Percentiles rank a stretch among this genome's conserved stretches.
phyloP scores from a whole-genome alignment of 192 early-diverging fungal genomes.

The Coemansia sp. region DNA sequence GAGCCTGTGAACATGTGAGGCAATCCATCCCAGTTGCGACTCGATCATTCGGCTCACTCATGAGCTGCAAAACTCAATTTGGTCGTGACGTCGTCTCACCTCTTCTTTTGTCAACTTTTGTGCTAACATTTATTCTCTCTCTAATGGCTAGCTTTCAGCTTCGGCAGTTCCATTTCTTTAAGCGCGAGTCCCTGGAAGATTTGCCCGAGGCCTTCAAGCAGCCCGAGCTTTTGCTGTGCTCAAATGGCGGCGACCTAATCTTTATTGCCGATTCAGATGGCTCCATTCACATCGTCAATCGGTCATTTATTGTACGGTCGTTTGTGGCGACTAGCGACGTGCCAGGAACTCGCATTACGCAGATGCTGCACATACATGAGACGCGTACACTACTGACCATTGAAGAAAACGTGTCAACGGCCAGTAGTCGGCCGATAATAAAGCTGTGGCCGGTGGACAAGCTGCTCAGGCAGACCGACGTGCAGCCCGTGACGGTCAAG shows the following conservation, averaged over 20 bases:
- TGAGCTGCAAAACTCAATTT: neutral
- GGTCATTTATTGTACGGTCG: constrained; percentile 64
- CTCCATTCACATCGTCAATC: constrained; percentile 69
- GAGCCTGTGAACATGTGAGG: constrained; percentile 6
- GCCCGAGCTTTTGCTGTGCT: constrained; percentile 52
- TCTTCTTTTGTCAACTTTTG: neutral
- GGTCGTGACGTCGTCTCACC: neutral
- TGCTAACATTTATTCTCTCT: neutral
- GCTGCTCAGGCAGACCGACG: constrained; percentile 42
- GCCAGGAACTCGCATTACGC: constrained; percentile 72
- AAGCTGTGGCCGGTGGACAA: constrained; percentile 55
- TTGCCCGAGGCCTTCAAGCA: constrained; percentile 44
- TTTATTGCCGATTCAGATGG: constrained; percentile 53
- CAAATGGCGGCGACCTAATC: constrained; percentile 50
- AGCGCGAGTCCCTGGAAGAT: constrained; percentile 49
- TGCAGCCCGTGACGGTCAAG: constrained; percentile 42
- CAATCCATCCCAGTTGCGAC: neutral
- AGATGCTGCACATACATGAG: constrained; percentile 81
- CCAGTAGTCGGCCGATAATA: constrained; percentile 31
- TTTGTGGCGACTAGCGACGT: constrained; percentile 62
- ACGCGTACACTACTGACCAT: constrained; percentile 81
- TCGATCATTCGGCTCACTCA: neutral
- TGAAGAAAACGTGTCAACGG: constrained; percentile 47
- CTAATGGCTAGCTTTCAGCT: constrained; percentile 56
- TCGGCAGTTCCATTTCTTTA: constrained; percentile 59